Conservation (phyloP, 2,329 filamentous ascomycete species). For the Trichoderma afroharzianum region DNA sequence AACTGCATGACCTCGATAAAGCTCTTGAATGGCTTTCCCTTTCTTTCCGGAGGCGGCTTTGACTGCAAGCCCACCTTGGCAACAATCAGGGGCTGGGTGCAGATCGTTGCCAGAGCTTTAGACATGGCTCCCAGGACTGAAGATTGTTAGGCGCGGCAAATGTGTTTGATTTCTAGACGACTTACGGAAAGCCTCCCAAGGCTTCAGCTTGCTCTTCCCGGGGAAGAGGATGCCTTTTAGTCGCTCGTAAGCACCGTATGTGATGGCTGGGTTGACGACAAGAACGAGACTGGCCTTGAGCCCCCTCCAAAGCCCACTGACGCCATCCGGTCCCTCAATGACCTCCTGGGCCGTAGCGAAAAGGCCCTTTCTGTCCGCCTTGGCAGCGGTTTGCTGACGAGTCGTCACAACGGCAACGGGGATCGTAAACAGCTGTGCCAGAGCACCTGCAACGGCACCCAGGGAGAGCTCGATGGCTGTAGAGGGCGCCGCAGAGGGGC, state of each 20-base stretch:
- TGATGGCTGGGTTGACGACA: slow-evolving; percentile 95
- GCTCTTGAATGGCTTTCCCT: slow-evolving; percentile 88
- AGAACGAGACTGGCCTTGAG: slow-evolving; percentile 93
- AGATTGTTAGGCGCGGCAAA: neutral
- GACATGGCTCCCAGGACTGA: slow-evolving; percentile 87
- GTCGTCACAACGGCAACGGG: slow-evolving; percentile 95
- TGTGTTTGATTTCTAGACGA: too few species aligned
- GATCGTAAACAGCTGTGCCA: slow-evolving; percentile 95
- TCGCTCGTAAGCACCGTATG: slow-evolving; percentile 93
- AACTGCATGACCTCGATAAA: slow-evolving; percentile 95
- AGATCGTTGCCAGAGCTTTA: slow-evolving; percentile 86
- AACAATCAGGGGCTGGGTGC: slow-evolving; percentile 92
- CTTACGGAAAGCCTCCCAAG: slow-evolving; percentile 89
- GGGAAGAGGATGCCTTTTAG: slow-evolving; percentile 75
- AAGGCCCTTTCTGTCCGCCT: slow-evolving; percentile 79
- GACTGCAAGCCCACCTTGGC: slow-evolving; percentile 97
- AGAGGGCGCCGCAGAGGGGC: slow-evolving; percentile 55
- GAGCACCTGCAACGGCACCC: slow-evolving; percentile 80
- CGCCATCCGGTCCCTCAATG: slow-evolving; percentile 83
- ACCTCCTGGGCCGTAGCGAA: slow-evolving; percentile 87
- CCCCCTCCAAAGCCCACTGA: slow-evolving; percentile 86
- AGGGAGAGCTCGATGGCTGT: slow-evolving; percentile 80
- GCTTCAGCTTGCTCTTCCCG: slow-evolving; percentile 68
- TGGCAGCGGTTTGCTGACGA: slow-evolving; percentile 88
- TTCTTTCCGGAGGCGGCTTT: slow-evolving; percentile 75